Evolutionary conservation across 208 protist genomes (phyloP), one percentile per base, ranked within the genome.

Genomic region (Trypanosomatidae sp.): DNA sequence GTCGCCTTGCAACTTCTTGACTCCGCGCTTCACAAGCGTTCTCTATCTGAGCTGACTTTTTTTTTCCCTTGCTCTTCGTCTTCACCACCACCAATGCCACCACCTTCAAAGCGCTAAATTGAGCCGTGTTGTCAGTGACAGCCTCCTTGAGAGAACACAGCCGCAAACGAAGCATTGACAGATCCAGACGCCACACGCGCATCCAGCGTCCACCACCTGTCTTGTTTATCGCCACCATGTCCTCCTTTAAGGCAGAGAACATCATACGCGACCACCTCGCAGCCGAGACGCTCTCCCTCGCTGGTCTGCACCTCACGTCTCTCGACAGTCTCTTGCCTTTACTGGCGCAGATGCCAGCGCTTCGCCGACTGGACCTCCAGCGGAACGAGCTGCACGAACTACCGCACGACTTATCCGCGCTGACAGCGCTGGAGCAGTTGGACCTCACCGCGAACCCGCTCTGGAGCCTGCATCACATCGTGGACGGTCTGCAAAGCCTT

Each of bases 401-500:
- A 22, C 88, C 89, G 2, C 65, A 39, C 13, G 90, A 96, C 76
- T 62, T 93, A 7, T 82, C 84, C 6, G 71, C 74, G n/a, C 81
- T 91, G 50, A 30, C 56, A 2, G 22, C 43, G 53, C 41, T 94
- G 28, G 80, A 86, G 53, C 67, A 68, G 50, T 72, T 95, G 12
- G 73, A 89, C 53, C 66, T 95, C n/a, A 73, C 55, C 13, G 67
- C 44, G 46, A 95, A 95, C 71, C 81, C 88, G 8, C 77, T 93
- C n/a, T 62, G 71, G 0, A 79, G 77, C 9, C 53, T 92, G 41
- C 69, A 66, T 25, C 69, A 53, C 53, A 82, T 95, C 43, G 44
- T 93, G 22, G 28, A 73, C 39, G 92, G 88, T 2, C 79, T 96
- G 13, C 82, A 66, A 8, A 80, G 71, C 25, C 78, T 96, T 10